Conservation (phyloP, 108 stramenopile species). For the Nitzschia inconspicua region DNA sequence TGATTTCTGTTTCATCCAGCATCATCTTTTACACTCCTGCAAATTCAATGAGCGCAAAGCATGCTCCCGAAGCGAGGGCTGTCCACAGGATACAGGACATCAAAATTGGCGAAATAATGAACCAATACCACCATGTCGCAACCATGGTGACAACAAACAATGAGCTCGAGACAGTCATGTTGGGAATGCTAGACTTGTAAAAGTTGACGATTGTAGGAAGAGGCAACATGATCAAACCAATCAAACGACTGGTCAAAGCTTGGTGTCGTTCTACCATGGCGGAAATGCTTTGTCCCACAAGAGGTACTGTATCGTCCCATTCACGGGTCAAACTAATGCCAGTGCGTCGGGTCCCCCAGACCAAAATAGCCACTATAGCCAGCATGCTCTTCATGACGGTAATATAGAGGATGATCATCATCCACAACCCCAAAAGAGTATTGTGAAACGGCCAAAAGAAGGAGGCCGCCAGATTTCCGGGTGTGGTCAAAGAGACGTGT, state of each 20-base stretch:
- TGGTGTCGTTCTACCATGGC: constrained; percentile 70
- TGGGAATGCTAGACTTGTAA: constrained; percentile 16
- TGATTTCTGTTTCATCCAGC: no score
- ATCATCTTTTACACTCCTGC: constrained; percentile 68
- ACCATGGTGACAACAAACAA: constrained; percentile 10
- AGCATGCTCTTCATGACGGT: constrained; percentile 43
- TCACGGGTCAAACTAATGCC: constrained; percentile 44
- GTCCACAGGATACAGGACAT: constrained; percentile 29
- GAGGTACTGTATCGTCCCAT: constrained; percentile 54
- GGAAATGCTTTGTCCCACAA: constrained; percentile 33
- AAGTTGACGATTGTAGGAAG: constrained; percentile 20
- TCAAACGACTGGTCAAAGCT: constrained; percentile 56
- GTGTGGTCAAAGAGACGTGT: constrained; percentile 35
- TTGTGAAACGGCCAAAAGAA: constrained; percentile 88
- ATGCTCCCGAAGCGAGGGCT: constrained; percentile 56
- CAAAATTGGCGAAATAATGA: constrained; percentile 64
- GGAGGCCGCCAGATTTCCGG: constrained; percentile 44
- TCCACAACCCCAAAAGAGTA: constrained; percentile 68
- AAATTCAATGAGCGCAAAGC: constrained; percentile 82
- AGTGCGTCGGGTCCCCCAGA: constrained; percentile 75
- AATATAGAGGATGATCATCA: constrained; percentile 53
- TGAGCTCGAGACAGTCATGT: constrained; percentile 33
- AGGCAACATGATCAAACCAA: constrained; percentile 69
- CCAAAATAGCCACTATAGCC: constrained; percentile 45
- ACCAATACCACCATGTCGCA: constrained; percentile 62